Evolutionary conservation across 805 yeast genomes (phyloP).

Genomic region (Komagataella populi): DNA sequence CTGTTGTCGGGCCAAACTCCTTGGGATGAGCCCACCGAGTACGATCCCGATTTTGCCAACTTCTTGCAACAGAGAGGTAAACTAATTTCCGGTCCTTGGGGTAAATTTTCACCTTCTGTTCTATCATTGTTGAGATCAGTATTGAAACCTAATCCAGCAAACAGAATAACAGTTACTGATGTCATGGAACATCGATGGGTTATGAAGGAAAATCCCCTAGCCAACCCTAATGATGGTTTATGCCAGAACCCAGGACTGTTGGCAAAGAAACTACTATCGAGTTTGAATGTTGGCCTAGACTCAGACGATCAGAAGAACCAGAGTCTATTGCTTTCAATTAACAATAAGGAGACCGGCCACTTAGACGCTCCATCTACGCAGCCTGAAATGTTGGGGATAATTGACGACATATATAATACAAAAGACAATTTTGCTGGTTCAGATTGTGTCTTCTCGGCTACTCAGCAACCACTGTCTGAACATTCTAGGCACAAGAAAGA

Average conservation of each 20-base stretch:
- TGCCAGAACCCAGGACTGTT: constrained; percentile 40
- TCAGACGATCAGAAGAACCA: constrained; percentile 25
- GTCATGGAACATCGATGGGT: constrained; percentile 46
- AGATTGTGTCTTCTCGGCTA: constrained; percentile 15
- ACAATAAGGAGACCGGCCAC: background rate
- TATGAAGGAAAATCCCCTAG: constrained; percentile 24
- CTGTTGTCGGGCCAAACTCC: constrained; percentile 54
- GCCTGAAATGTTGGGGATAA: constrained; percentile 31
- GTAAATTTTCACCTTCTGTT: constrained; percentile 30
- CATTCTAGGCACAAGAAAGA: constrained; percentile 18
- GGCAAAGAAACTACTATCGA: constrained; percentile 35
- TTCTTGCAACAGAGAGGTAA: constrained; percentile 32
- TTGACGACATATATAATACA: constrained; percentile 20
- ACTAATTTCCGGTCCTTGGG: constrained; percentile 38
- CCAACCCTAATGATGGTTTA: constrained; percentile 26
- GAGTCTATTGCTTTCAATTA: background rate
- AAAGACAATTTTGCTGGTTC: background rate
- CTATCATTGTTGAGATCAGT: constrained; percentile 39
- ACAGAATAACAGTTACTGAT: constrained; percentile 26
- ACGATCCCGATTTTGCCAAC: constrained; percentile 32
- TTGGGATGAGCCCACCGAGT: constrained; percentile 50
- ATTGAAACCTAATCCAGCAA: constrained; percentile 31
- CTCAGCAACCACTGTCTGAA: constrained; percentile 29
- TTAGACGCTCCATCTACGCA: constrained; percentile 18
- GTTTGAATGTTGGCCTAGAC: constrained; percentile 37